phyloP scores from a whole-genome alignment of 2,329 filamentous ascomycete genomes.

The Meredithiella fracta region DNA sequence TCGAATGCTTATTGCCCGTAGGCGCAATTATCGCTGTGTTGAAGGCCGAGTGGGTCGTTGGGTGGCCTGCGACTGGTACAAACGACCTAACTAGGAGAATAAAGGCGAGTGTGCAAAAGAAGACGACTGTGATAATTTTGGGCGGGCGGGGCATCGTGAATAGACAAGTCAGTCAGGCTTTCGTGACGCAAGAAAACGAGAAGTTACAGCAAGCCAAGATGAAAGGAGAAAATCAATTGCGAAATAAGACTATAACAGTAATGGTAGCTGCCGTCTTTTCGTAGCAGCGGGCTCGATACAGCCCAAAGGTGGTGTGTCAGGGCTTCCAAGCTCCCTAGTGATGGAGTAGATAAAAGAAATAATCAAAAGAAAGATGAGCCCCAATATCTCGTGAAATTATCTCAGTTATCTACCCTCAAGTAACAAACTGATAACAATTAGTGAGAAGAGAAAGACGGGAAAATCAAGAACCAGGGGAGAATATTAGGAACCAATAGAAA shows the following conservation, averaged over 20 bases:
- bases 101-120: constrained; percentile 36
- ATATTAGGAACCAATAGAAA: too few species aligned
- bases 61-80: constrained; percentile 22
- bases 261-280: not conserved
- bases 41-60: constrained; percentile 21
- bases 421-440: too few species aligned
- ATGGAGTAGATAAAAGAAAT: not conserved
- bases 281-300: not conserved
- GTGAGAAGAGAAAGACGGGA: too few species aligned
- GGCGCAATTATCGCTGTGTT: not conserved
- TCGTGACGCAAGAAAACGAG: not conserved
- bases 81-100: constrained; percentile 22
- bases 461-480: too few species aligned
- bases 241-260: not conserved
- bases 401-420: too few species aligned
- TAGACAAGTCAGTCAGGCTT: not conserved
- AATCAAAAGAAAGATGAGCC: not conserved
- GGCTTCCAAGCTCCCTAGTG: too few species aligned
- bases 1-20: not conserved
- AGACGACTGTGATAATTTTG: constrained; percentile 35
- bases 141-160: constrained; percentile 34
- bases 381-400: too few species aligned
- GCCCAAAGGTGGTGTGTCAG: not conserved
- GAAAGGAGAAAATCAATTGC: not conserved
- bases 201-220: not conserved